Conservation (phyloP, 345 rosid genomes). For the Salix dunnii region DNA sequence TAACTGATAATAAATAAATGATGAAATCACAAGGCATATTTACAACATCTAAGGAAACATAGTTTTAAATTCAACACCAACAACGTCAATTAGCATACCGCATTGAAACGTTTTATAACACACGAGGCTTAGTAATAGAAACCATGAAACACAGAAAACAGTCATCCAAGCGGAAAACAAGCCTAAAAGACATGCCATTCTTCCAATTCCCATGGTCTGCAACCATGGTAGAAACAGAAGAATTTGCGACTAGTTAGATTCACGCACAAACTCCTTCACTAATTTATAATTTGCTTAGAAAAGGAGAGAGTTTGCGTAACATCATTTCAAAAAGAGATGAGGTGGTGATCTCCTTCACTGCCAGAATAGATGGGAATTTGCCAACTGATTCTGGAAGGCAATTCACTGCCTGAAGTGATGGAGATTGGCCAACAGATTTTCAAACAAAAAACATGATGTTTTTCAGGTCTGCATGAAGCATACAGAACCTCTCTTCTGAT, state of each 20-base stretch:
- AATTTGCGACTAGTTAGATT: constrained; percentile 45
- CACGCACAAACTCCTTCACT: constrained; percentile 65
- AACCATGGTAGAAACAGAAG: background rate
- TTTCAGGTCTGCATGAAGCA: constrained; percentile 58
- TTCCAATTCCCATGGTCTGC: background rate
- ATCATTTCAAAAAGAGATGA: constrained; percentile 23
- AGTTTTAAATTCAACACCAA: background rate
- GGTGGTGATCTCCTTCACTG: constrained; percentile 2
- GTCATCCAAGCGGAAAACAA: background rate
- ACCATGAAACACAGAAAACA: background rate
- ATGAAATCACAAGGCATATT: background rate
- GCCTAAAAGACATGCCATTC: background rate
- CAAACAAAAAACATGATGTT: constrained; percentile 71
- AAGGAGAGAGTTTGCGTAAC: constrained; percentile 39
- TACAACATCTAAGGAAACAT: background rate
- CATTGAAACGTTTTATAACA: background rate
- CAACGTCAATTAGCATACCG: background rate
- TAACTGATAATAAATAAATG: background rate
- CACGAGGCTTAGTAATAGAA: background rate
- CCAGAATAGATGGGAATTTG: background rate
- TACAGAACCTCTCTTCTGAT: constrained; percentile 41
- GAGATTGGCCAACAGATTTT: constrained; percentile 6
- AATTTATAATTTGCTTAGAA: constrained; percentile 7
- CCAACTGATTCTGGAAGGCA: constrained; percentile 28
- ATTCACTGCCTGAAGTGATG: background rate